Conservation (phyloP, 768 basidiomycete species). For the Mycena crocata region DNA sequence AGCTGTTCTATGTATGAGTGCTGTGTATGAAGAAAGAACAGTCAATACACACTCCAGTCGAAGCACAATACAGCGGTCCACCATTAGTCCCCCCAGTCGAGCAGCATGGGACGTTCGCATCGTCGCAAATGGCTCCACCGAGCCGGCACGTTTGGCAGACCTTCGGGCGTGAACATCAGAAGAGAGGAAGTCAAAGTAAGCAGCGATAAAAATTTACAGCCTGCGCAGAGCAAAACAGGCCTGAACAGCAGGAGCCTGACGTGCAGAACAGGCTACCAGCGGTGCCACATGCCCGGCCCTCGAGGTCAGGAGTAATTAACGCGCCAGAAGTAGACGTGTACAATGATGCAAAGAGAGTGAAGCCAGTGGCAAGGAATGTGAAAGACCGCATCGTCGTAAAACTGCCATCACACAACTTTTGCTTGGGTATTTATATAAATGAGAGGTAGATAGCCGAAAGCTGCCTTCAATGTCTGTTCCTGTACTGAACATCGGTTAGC, state of each 20-base stretch:
- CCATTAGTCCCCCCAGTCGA: constrained; percentile 12
- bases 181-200: background rate
- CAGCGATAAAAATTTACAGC: background rate
- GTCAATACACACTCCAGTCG: background rate
- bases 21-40: too few species aligned
- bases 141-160: background rate
- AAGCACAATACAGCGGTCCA: constrained; percentile 13
- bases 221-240: constrained; percentile 6
- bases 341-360: constrained; percentile 1
- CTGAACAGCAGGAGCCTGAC: constrained; percentile 13
- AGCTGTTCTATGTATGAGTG: too few species aligned
- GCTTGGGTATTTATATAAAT: constrained; percentile 3
- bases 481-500: too few species aligned
- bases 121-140: background rate
- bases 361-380: background rate
- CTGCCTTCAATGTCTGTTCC: too few species aligned
- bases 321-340: background rate
- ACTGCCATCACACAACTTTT: background rate
- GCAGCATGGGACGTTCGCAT: constrained; percentile 8
- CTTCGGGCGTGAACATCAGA: constrained; percentile 1
- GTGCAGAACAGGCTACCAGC: constrained; percentile 12
- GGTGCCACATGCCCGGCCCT: constrained; percentile 1
- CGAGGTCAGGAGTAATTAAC: background rate
- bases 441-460: too few species aligned
- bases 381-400: background rate